A percentile compares a stretch with the other conserved stretches of the same genome.
These are phyloP conservation scores for Fusarium devonianum DNA, from an alignment of 2,329 filamentous ascomycete species.

Conservation along the genomic window DNA sequence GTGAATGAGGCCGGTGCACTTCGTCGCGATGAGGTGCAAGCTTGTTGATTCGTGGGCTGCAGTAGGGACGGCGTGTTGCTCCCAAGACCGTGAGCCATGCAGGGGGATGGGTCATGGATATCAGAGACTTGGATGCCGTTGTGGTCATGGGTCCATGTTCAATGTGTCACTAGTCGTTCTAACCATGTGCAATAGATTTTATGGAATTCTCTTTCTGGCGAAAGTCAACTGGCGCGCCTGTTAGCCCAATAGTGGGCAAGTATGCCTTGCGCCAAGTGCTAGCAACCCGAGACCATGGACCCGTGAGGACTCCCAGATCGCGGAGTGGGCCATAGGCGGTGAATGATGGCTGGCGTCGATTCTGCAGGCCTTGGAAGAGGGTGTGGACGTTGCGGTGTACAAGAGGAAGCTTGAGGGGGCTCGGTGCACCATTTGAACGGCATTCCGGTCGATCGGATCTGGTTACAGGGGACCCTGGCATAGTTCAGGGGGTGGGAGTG, in stretches of 20 bases:
- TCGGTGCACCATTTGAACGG: constrained; percentile 25
- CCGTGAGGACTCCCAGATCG: constrained; percentile 5
- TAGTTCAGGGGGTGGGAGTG: constrained; percentile 15
- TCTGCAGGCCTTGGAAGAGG: constrained; percentile 24
- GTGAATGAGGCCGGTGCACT: constrained; percentile 17
- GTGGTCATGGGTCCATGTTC: constrained; percentile 30
- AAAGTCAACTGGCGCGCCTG: constrained; percentile 36
- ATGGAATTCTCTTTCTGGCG: constrained; percentile 31
- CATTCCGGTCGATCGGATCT: constrained; percentile 39
- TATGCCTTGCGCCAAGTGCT: constrained; percentile 40
- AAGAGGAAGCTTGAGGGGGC: constrained; percentile 4
- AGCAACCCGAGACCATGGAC: constrained; percentile 18
- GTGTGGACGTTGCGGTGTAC: constrained; percentile 15
- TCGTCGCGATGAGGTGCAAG: constrained; percentile 14
- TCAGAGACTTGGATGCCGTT: constrained; percentile 27
- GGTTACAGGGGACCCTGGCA: constrained; percentile 28
- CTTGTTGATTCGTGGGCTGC: constrained; percentile 32
- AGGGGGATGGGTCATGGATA: constrained; percentile 34
- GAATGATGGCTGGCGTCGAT: constrained; percentile 31
- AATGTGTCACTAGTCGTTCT: constrained; percentile 37
- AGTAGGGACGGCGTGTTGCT: constrained; percentile 26
- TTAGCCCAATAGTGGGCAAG: constrained; percentile 39
- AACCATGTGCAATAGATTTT: constrained; percentile 42
- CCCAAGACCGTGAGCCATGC: constrained; percentile 35
- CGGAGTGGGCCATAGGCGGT: constrained; percentile 29